These are phyloP conservation scores for Triticum urartu DNA, from an alignment of 176 grass and related monocot genomes.

Conservation along the genomic window DNA sequence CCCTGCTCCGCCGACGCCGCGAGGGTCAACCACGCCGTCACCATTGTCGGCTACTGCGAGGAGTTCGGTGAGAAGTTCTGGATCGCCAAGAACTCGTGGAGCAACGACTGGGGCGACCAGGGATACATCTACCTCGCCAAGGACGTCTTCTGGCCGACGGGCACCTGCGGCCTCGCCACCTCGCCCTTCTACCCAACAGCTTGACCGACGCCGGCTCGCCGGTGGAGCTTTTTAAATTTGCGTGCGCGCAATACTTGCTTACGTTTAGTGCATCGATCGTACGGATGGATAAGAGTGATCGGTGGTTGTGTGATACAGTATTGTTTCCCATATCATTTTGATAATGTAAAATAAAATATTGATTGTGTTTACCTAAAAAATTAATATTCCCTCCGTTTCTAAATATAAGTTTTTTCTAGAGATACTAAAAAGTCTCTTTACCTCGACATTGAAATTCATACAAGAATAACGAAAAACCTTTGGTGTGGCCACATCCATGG, in stretches of 20 bases:
- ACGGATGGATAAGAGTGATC: not conserved
- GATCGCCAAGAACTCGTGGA: conserved; percentile 54
- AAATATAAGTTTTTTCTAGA: too few species aligned
- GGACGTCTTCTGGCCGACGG: not conserved
- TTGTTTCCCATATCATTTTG: not conserved
- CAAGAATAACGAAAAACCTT: too few species aligned
- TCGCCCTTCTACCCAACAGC: conserved; percentile 32
- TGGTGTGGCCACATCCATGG: too few species aligned
- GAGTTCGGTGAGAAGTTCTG: conserved; percentile 23
- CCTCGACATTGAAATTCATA: too few species aligned
- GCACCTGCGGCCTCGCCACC: conserved; percentile 34
- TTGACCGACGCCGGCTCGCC: not conserved
- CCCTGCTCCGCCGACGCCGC: not conserved
- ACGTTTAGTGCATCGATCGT: not conserved
- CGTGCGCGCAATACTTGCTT: not conserved
- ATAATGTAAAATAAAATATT: not conserved
- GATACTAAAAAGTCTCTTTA: too few species aligned
- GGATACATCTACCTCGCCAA: conserved; percentile 38
- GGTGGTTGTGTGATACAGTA: not conserved
- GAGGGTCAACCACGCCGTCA: conserved; percentile 41
- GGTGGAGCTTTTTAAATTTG: not conserved
- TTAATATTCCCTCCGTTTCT: not conserved
- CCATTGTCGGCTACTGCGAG: conserved; percentile 50
- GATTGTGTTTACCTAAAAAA: not conserved
- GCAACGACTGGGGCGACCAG: conserved; percentile 36